Base-by-base conservation (phyloP, 257 asterid species). In the Solanum sejunctum region DNA sequence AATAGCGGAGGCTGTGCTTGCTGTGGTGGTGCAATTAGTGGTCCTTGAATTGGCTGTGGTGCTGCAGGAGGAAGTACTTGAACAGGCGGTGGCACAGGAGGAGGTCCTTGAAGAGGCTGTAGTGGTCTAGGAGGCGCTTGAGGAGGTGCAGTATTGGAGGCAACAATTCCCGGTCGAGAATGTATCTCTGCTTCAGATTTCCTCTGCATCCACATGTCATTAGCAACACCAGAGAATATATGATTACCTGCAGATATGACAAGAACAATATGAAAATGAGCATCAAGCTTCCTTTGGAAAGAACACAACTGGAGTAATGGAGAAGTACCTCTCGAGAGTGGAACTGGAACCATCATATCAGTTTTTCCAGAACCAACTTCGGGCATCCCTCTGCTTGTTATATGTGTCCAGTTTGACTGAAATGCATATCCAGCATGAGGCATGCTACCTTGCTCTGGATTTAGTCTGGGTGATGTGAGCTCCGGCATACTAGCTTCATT, bases 381-480 rank as follows among this genome's bases (percentile, higher is more conserved):
- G 28, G 87, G 81, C 89, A 79, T 89, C 80, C 92, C 93, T 81
- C 89, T 89, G 86, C 88, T 84, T 80, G 86, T 64, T 80, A 79
- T 39, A 82, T 88, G 83, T 36, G 89, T 72, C 99, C 97, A 93
- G 83, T 90, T 88, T 49, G 99, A 72, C 85, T 90, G 95, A 90
- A 91, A 91, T 52, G 90, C 73, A 85, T 88, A 93, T 64, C 89
- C 89, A 83, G 85, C 85, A 86, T 89, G 94, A 85, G 89, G 81
- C 84, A 78, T 81, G 73, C 92, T 91, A 71, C 94, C 93, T 86
- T 87, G 89, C 84, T 93, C 98, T 71, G 91, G 93, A 86, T 90
- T 89, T 64, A 88, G 87, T 87, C 96, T 92, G 66, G 98, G 98
- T 78, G 98, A 94, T 47, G 91, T 47, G 84, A 94, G 94, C 88